A percentile compares a stretch with the other conserved stretches of the same genome.
phyloP scores from a whole-genome alignment of 2,329 filamentous ascomycete genomes.

The Xylariales sp. region DNA sequence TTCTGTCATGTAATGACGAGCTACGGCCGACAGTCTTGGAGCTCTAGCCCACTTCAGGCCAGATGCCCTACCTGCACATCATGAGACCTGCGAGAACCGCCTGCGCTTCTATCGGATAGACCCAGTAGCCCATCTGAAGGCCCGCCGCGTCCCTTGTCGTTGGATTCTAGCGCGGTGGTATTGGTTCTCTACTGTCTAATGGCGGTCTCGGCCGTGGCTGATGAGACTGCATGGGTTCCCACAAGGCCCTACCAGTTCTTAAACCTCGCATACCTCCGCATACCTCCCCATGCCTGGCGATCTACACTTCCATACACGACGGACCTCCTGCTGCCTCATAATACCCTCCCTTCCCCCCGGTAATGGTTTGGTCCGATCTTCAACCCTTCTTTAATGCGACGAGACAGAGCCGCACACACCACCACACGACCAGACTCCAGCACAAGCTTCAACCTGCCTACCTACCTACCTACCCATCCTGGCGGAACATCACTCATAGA shows the following conservation, averaged over 20 bases:
- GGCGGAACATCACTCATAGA: constrained; percentile 13
- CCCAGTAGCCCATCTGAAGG: constrained; percentile 5
- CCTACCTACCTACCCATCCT: constrained; percentile 8
- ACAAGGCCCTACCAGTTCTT: constrained; percentile 32
- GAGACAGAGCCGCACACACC: constrained; percentile 16
- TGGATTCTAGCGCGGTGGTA: constrained; percentile 6
- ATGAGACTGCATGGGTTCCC: constrained; percentile 24
- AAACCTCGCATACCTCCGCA: constrained; percentile 36
- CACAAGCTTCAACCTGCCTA: constrained; percentile 2
- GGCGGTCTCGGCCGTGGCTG: constrained; percentile 31
- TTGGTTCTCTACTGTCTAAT: constrained; percentile 8
- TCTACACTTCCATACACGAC: constrained; percentile 30
- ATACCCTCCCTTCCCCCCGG: constrained; percentile 27
- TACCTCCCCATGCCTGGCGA: constrained; percentile 33
- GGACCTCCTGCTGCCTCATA: constrained; percentile 31
- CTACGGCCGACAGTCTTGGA: constrained; percentile 13
- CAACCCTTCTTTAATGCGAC: constrained; percentile 28
- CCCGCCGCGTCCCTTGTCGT: constrained; percentile 9
- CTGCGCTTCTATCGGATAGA: constrained; percentile 13
- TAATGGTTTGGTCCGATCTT: constrained; percentile 33
- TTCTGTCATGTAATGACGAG: no score
- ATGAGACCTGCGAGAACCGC: constrained; percentile 21
- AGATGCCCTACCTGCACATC: constrained; percentile 22
- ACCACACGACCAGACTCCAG: constrained; percentile 6
- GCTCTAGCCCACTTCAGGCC: constrained; percentile 17